Evolutionary conservation across 2,329 filamentous ascomycete species (phyloP), one percentile per base, ranked within the genome.

Genomic region (Clonostachys solani): DNA sequence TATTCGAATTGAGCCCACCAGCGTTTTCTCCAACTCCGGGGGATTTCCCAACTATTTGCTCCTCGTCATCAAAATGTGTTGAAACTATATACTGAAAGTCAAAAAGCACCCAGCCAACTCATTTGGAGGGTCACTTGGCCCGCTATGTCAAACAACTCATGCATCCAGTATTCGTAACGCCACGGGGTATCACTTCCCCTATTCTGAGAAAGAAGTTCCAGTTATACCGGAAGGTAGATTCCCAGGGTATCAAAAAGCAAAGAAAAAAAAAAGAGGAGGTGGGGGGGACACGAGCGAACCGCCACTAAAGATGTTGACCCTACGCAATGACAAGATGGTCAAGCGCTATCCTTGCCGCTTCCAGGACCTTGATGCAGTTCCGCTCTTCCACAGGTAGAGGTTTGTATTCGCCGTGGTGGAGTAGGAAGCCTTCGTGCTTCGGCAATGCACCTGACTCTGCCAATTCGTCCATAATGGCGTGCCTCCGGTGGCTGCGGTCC

Each of bases 261-360:
- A 15, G 13, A 40, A 18, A 13, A 40, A 40, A 40, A 12, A 10
- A 41, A 41, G 4, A 4, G 15, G 40, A n/a, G 23, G 23, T 12
- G 4, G 40, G 13, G 12, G 5, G 16, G 12, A 9, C 17, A 17
- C 6, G 40, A 13, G 16, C 18, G 16, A 5, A 42, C 23, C 23
- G 23, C 23, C 23, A 29, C 2, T 29, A 9, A 29, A 29, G 12
- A 19, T 40, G 34, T 23, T 6, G 6, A 4, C 13, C 6, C 49
- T 47, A 81, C 16, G 75, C 66, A 61, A 84, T 83, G 12, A 78
- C 66, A 19, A 84, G 60, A 29, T 69, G 71, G 33, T 81, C 74
- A 45, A 84, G 67, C 3, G 79, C 75, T 41, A 67, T 55, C 49
- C 74, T 73, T 6, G 81, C 80, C 33, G 80, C 71, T 33, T 77